A percentile compares a stretch with the other conserved stretches of the same genome.
Evolutionary conservation across 768 basidiomycete species (phyloP).

Genomic region (Harrya chromipes): DNA sequence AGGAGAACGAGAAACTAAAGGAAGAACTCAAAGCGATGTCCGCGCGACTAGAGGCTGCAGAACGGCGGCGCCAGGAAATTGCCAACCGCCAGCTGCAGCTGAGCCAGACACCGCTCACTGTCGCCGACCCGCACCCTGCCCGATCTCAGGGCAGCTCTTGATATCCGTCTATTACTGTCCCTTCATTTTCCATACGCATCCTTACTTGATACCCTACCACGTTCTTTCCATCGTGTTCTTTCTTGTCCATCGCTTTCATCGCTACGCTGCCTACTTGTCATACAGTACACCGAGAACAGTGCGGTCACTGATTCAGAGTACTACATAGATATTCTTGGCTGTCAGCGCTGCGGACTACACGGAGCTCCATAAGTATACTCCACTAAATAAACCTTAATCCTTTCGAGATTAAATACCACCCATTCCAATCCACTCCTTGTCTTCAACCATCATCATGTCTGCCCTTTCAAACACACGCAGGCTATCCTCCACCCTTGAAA

Average conservation of each 20-base stretch:
- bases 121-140: constrained; percentile 14
- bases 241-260: constrained; percentile 11
- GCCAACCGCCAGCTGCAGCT: constrained; percentile 35
- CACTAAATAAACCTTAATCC: constrained; percentile 14
- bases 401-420: constrained; percentile 10
- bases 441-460: constrained; percentile 20
- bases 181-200: constrained; percentile 16
- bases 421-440: neutral
- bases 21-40: constrained; percentile 73
- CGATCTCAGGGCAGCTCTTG: constrained; percentile 22
- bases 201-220: constrained; percentile 26
- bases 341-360: too few relatives aligned
- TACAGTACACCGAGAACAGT: neutral
- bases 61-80: constrained; percentile 52
- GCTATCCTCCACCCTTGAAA: constrained; percentile 29
- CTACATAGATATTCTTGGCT: neutral
- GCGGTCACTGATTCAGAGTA: neutral
- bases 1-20: constrained; percentile 79
- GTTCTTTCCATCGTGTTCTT: constrained; percentile 13
- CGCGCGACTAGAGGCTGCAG: constrained; percentile 71
- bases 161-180: constrained; percentile 28
- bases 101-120: constrained; percentile 3
- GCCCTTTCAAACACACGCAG: constrained; percentile 19
- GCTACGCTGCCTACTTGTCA: constrained; percentile 3
- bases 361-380: too few relatives aligned